These are phyloP conservation scores for Saksenaea oblongispora DNA, from an alignment of 371 early-diverging fungal species.

Conservation along the genomic window DNA sequence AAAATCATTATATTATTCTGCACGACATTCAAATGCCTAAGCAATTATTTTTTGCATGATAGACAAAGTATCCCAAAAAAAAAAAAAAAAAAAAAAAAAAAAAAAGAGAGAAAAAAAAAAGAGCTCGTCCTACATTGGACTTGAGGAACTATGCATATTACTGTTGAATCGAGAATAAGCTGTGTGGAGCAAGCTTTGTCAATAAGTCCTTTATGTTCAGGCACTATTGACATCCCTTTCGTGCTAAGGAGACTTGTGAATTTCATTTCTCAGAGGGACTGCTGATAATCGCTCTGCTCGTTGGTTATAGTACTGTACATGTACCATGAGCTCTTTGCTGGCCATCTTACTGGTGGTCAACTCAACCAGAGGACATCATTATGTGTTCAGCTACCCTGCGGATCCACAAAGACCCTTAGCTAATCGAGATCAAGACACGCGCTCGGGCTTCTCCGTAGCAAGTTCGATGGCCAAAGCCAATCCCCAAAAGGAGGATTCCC, in stretches of 20 bases:
- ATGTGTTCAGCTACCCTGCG: conserved; percentile 66
- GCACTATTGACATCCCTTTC: background rate
- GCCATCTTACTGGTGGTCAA: conserved; percentile 69
- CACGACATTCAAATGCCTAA: background rate
- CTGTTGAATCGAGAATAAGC: background rate
- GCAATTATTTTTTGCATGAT: background rate
- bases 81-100: background rate
- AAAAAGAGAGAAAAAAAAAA: background rate
- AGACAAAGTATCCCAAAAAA: background rate
- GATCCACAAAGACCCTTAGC: conserved; percentile 40
- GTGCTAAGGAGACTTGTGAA: background rate
- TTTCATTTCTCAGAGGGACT: background rate
- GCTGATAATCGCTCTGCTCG: background rate
- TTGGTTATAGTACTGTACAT: background rate
- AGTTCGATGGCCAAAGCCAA: background rate
- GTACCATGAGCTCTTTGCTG: conserved; percentile 40
- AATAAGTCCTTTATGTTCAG: background rate
- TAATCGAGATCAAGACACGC: background rate
- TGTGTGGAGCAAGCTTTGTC: background rate
- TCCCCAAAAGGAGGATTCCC: background rate
- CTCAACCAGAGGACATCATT: conserved; percentile 73
- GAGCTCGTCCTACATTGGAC: background rate
- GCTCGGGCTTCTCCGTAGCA: conserved; percentile 13
- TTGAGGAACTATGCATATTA: background rate
- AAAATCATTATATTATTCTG: background rate